A percentile compares a stretch with the other conserved stretches of the same genome.
Evolutionary conservation across 805 yeast genomes (phyloP).

Genomic region (Hanseniaspora thailandica): DNA sequence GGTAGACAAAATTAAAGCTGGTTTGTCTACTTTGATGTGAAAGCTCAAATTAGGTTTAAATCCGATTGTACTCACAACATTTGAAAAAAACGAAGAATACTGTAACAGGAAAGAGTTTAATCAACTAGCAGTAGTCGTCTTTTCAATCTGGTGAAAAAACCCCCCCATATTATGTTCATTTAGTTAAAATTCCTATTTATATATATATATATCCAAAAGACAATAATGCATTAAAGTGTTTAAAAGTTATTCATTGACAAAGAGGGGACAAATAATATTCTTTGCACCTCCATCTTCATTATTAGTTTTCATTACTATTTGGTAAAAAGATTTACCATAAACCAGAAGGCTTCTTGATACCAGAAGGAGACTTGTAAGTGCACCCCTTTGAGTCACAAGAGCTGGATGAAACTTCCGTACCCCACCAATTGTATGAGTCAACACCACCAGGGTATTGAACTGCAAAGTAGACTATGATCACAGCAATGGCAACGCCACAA

Average conservation of each 20-base stretch:
- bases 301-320: too few relatives aligned
- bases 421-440: constrained; percentile 51
- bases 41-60: not conserved
- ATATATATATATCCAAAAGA: too few relatives aligned
- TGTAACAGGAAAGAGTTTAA: too few relatives aligned
- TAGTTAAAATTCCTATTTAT: too few relatives aligned
- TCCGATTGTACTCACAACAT: not conserved
- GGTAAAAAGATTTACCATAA: constrained; percentile 1
- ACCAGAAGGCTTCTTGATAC: constrained; percentile 13
- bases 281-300: too few relatives aligned
- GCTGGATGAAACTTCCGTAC: constrained; percentile 37
- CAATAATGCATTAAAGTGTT: too few relatives aligned
- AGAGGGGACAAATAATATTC: too few relatives aligned
- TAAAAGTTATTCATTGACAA: too few relatives aligned
- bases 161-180: too few relatives aligned
- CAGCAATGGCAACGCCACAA: constrained; percentile 54
- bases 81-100: too few relatives aligned
- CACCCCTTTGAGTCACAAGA: constrained; percentile 28
- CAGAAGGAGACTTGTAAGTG: not conserved
- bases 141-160: too few relatives aligned
- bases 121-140: too few relatives aligned
- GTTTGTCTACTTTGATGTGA: not conserved
- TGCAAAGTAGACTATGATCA: constrained; percentile 45
- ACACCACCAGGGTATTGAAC: constrained; percentile 34
- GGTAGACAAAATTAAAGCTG: not conserved